Conservation (phyloP, 768 basidiomycete species). For the Serendipita sp. region DNA sequence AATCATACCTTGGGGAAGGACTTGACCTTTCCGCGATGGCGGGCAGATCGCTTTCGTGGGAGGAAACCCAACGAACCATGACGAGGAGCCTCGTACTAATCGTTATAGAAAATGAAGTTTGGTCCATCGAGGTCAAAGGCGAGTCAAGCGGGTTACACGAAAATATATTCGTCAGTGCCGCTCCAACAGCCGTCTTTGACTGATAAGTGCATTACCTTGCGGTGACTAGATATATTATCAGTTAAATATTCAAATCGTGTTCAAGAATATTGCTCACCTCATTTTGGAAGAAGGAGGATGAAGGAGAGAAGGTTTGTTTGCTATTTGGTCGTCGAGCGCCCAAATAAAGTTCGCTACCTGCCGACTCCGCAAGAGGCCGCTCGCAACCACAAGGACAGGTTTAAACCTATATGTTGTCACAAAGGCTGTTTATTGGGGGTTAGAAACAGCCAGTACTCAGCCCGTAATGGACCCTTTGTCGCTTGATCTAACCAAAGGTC, state of each 20-base stretch:
- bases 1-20: slow-evolving; percentile 85
- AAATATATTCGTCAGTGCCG: slow-evolving; percentile 6
- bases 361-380: too few relatives aligned
- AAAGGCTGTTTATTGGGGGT: too few relatives aligned
- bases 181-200: not conserved
- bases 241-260: not conserved
- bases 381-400: too few relatives aligned
- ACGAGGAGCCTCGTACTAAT: slow-evolving; percentile 92
- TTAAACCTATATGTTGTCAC: too few relatives aligned
- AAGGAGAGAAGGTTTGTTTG: not conserved
- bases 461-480: too few relatives aligned
- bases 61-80: slow-evolving; percentile 97
- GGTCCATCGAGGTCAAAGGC: not conserved
- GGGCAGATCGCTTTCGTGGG: slow-evolving; percentile 88
- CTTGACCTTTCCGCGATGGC: slow-evolving; percentile 98
- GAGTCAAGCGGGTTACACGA: slow-evolving; percentile 7
- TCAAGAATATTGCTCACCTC: not conserved
- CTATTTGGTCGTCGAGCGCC: slow-evolving; percentile 1
- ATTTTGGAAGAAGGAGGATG: not conserved
- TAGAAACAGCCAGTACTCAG: not conserved
- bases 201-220: slow-evolving; percentile 5
- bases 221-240: not conserved
- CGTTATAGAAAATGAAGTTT: slow-evolving; percentile 17
- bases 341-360: not conserved
- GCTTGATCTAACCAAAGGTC: too few relatives aligned